These are phyloP conservation scores for Leucosporidium scottii DNA, from an alignment of 768 basidiomycete genomes.

Conservation along the genomic window DNA sequence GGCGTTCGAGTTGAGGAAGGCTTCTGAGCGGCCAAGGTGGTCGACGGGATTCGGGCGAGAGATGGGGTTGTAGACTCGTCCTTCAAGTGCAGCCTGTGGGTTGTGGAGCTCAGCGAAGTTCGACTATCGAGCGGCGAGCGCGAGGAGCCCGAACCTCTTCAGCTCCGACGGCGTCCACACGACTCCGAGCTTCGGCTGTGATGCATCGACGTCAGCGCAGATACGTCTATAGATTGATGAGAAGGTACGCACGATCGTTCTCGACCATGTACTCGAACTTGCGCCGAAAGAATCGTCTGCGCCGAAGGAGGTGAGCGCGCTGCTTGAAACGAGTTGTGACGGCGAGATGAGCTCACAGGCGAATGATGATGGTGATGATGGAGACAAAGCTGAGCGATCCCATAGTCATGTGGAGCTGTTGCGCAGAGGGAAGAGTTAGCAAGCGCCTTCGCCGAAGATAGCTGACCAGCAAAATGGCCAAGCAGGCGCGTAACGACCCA, in stretches of 20 bases:
- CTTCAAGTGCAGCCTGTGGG: slow-evolving; percentile 12
- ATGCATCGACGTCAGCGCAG: not conserved
- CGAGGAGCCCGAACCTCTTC: slow-evolving; percentile 18
- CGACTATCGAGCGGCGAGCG: not conserved
- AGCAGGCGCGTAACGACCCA: no score
- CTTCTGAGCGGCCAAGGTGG: not conserved
- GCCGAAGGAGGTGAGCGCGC: not conserved
- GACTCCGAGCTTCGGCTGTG: slow-evolving; percentile 13
- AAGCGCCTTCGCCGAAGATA: not conserved
- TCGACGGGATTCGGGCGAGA: not conserved
- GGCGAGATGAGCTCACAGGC: slow-evolving; percentile 41
- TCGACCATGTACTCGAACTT: slow-evolving; percentile 51
- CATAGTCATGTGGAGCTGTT: slow-evolving; percentile 16
- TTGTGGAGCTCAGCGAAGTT: not conserved
- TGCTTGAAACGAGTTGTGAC: not conserved
- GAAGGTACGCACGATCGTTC: slow-evolving; percentile 1
- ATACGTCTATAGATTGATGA: not conserved
- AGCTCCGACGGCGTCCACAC: slow-evolving; percentile 23
- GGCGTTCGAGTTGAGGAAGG: not conserved
- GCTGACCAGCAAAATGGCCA: no score
- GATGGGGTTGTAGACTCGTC: slow-evolving; percentile 1
- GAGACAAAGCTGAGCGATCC: slow-evolving; percentile 61
- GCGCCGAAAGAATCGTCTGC: slow-evolving; percentile 63
- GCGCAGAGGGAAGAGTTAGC: not conserved
- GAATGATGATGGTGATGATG: slow-evolving; percentile 72